A percentile compares a stretch with the other conserved stretches of the same genome.
These are phyloP conservation scores for Ophiosphaerella korrae DNA, from an alignment of 2,329 filamentous ascomycete genomes.

Conservation along the genomic window DNA sequence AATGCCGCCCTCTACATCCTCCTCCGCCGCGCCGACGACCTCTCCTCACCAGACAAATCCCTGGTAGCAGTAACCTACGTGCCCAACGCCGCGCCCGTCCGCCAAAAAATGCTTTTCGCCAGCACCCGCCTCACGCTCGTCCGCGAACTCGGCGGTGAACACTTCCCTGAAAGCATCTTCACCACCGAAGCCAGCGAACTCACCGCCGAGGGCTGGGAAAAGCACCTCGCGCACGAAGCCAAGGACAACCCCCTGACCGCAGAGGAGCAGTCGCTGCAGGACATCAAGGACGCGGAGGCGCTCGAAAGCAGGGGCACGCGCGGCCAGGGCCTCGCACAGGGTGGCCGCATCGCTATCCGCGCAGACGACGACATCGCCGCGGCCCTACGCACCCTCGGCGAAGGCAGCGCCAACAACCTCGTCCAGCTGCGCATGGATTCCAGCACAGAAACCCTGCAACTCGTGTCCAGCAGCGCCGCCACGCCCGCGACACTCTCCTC, in stretches of 20 bases:
- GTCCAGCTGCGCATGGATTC: conserved; percentile 78
- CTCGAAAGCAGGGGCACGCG: conserved; percentile 73
- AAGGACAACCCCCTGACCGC: conserved; percentile 73
- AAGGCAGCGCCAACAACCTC: conserved; percentile 57
- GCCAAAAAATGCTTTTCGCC: conserved; percentile 87
- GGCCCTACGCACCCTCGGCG: conserved; percentile 65
- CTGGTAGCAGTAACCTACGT: conserved; percentile 77
- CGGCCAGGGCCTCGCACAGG: conserved; percentile 49
- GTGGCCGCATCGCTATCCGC: conserved; percentile 53
- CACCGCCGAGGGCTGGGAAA: conserved; percentile 70
- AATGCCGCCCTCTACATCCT: conserved; percentile 75
- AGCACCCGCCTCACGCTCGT: conserved; percentile 75
- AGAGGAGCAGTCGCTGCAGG: conserved; percentile 73
- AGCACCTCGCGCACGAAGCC: conserved; percentile 70
- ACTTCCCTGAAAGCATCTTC: conserved; percentile 78
- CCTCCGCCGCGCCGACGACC: conserved; percentile 67
- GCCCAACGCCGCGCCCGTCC: conserved; percentile 76
- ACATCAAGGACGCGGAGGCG: conserved; percentile 76
- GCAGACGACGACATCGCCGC: conserved; percentile 67
- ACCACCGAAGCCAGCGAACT: conserved; percentile 73
- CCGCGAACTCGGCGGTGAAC: conserved; percentile 76
- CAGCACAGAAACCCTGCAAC: conserved; percentile 69
- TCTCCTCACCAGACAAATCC: conserved; percentile 44
- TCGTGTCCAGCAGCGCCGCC: conserved; percentile 61
- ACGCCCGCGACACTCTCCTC: conserved; percentile 63